Percentiles rank a stretch among this genome's conserved stretches.
These are phyloP conservation scores for Cutaneotrichosporon arboriforme DNA, from an alignment of 1,284 basidiomycete genomes.

Conservation along the genomic window DNA sequence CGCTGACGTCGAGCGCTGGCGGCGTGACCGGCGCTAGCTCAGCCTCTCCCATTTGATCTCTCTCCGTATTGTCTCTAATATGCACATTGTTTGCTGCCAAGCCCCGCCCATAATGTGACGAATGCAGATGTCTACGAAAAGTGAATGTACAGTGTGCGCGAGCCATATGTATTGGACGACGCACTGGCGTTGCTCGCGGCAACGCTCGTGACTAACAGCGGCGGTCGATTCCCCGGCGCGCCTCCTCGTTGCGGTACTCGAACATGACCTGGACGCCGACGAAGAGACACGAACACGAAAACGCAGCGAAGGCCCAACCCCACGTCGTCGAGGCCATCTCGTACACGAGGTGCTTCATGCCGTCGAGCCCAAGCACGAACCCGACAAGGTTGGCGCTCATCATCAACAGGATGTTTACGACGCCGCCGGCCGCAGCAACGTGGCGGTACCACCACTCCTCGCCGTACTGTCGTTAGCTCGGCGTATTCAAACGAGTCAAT, in stretches of 20 bases:
- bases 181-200: too few relatives aligned
- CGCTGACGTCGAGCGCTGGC: too few relatives aligned
- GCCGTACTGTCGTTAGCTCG: conserved; percentile 56
- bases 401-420: conserved; percentile 83
- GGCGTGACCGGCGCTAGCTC: too few relatives aligned
- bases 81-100: too few relatives aligned
- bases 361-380: conserved; percentile 86
- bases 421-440: conserved; percentile 73
- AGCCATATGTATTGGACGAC: too few relatives aligned
- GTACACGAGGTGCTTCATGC: conserved; percentile 63
- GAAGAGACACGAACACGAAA: conserved; percentile 65
- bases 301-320: conserved; percentile 60
- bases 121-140: too few relatives aligned
- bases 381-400: conserved; percentile 91
- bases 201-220: conserved; percentile 25
- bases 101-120: too few relatives aligned
- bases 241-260: conserved; percentile 63
- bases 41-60: too few relatives aligned
- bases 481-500: too few relatives aligned
- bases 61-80: too few relatives aligned
- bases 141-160: too few relatives aligned
- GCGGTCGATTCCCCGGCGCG: conserved; percentile 39
- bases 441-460: conserved; percentile 75
- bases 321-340: conserved; percentile 58
- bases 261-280: conserved; percentile 89